phyloP scores from a whole-genome alignment of 2,329 filamentous ascomycete species.

The Microcera coccophila region DNA sequence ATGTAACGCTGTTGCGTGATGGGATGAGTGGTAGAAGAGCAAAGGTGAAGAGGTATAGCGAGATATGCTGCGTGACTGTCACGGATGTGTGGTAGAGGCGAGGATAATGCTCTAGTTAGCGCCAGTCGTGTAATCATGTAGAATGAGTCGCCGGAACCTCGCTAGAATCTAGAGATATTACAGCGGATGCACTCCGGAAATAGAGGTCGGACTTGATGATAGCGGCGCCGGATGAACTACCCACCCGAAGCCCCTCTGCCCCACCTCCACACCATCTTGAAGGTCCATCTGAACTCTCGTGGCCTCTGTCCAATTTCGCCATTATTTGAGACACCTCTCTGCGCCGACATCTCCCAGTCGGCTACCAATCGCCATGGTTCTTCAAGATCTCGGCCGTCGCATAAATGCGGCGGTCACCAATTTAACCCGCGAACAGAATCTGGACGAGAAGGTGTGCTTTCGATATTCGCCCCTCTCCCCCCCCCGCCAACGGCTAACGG shows the following conservation, averaged over 20 bases:
- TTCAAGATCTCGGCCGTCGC: slow-evolving; percentile 96
- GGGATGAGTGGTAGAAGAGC: no score
- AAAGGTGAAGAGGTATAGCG: no score
- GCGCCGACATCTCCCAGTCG: slow-evolving; percentile 17
- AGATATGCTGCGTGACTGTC: no score
- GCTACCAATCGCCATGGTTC: slow-evolving; percentile 66
- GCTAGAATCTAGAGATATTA: no score
- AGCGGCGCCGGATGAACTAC: background rate
- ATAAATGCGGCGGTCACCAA: slow-evolving; percentile 96
- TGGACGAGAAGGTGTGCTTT: slow-evolving; percentile 81
- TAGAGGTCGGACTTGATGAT: no score
- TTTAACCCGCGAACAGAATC: slow-evolving; percentile 83
- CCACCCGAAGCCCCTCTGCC: slow-evolving; percentile 1
- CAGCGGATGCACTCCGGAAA: no score
- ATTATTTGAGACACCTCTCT: slow-evolving; percentile 20
- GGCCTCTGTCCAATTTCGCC: slow-evolving; percentile 16
- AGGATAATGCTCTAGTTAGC: no score
- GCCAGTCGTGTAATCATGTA: no score
- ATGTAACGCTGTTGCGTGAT: no score
- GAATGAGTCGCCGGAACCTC: no score
- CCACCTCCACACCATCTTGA: slow-evolving; percentile 9
- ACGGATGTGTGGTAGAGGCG: no score
- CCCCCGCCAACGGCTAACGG: slow-evolving; percentile 12
- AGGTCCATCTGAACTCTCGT: slow-evolving; percentile 11
- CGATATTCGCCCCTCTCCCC: slow-evolving; percentile 14